Conservation (phyloP, 164 flowering plant species). For the Vitis rotundifolia region DNA sequence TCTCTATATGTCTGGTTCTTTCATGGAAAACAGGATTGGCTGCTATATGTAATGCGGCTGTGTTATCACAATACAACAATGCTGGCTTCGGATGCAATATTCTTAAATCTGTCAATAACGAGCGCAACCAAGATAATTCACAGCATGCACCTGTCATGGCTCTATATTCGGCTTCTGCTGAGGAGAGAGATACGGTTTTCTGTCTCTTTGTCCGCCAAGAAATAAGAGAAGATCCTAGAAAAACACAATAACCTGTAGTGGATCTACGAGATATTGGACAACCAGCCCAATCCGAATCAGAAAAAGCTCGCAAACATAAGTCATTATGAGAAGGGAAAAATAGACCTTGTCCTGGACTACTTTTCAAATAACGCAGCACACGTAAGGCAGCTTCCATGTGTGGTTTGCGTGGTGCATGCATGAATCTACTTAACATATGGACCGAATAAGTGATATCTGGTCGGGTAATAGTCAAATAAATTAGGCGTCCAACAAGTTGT, state of each 20-base stretch:
- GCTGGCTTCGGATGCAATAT: not conserved
- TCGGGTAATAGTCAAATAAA: slow-evolving; percentile 21
- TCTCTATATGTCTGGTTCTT: too few relatives aligned
- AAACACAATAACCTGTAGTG: slow-evolving; percentile 2
- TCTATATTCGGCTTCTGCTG: slow-evolving; percentile 17
- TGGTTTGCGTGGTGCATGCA: slow-evolving; percentile 13
- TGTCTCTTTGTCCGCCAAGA: slow-evolving; percentile 13
- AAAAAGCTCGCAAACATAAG: not conserved
- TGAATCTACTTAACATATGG: slow-evolving; percentile 9
- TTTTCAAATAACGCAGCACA: slow-evolving; percentile 2
- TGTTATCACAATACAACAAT: too few relatives aligned
- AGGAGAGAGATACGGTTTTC: slow-evolving; percentile 11
- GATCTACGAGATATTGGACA: slow-evolving; percentile 1
- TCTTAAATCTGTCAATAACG: slow-evolving; percentile 6
- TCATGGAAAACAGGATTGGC: too few relatives aligned
- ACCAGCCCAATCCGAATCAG: slow-evolving; percentile 16
- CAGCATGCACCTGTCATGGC: slow-evolving; percentile 11
- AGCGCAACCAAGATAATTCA: slow-evolving; percentile 11
- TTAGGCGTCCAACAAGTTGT: slow-evolving; percentile 8
- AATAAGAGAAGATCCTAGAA: not conserved
- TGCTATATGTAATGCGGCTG: too few relatives aligned
- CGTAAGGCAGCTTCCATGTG: slow-evolving; percentile 4
- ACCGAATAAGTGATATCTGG: slow-evolving; percentile 13
- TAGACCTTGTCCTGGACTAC: slow-evolving; percentile 1
- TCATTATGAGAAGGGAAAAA: not conserved